phyloP scores from a whole-genome alignment of 2,329 filamentous ascomycete genomes.

The Cladophialophora yegresii region DNA sequence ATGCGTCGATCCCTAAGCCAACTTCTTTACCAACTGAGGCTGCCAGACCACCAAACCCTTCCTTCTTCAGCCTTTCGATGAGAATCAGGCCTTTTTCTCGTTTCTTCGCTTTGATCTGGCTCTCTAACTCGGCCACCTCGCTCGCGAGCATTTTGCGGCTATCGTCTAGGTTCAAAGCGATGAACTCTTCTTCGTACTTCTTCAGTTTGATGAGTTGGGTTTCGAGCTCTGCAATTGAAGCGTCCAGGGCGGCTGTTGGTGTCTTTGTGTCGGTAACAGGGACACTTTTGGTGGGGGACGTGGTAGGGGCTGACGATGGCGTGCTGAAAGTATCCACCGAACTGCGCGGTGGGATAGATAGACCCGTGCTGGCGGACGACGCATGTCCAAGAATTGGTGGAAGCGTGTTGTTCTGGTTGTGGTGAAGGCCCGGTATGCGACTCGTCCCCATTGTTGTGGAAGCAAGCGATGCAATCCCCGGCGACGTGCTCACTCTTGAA shows the following conservation, averaged over 20 bases:
- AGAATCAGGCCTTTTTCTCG: constrained; percentile 33
- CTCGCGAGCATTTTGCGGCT: constrained; percentile 32
- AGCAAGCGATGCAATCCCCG: constrained; percentile 25
- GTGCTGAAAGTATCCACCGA: constrained; percentile 21
- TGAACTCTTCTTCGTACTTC: constrained; percentile 36
- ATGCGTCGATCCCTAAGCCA: constrained; percentile 25
- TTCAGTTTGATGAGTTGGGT: constrained; percentile 29
- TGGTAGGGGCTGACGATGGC: constrained; percentile 6
- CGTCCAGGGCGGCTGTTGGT: constrained; percentile 30
- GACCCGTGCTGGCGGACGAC: constrained; percentile 17
- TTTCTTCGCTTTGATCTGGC: constrained; percentile 29
- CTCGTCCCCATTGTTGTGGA: constrained; percentile 21
- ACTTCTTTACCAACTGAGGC: constrained; percentile 35
- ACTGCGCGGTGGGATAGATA: constrained; percentile 21
- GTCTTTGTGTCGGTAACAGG: constrained; percentile 12
- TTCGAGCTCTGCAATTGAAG: constrained; percentile 32
- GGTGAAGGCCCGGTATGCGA: constrained; percentile 13
- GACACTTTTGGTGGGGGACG: constrained; percentile 20
- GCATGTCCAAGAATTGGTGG: constrained; percentile 32
- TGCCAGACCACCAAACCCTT: constrained; percentile 35
- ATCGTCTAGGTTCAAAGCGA: constrained; percentile 34
- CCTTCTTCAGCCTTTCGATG: constrained; percentile 33
- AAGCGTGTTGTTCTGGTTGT: constrained; percentile 29
- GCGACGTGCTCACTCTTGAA: constrained; percentile 29
- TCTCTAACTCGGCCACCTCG: constrained; percentile 34